phyloP scores from a whole-genome alignment of 139 green algal species.

The Coccomyxa sp. region DNA sequence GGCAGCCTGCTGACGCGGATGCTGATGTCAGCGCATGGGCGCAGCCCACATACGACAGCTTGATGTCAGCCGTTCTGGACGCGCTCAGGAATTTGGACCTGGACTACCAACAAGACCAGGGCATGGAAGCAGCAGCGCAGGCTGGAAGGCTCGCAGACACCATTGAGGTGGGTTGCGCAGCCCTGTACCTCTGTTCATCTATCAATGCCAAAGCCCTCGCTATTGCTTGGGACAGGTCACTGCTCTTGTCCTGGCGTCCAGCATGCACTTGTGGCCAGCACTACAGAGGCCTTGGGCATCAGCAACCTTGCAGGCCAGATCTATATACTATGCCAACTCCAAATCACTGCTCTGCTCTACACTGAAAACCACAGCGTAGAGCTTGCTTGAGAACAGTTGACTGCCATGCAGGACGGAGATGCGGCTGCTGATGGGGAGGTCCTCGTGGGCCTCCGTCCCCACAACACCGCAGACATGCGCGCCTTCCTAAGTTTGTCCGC shows the following conservation, averaged over 20 bases:
- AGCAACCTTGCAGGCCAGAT: too few species aligned
- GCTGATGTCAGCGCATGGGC: background rate
- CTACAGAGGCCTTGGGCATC: too few species aligned
- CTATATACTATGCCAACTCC: too few species aligned
- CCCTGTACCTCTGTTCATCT: background rate
- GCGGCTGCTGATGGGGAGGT: background rate
- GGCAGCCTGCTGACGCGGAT: background rate
- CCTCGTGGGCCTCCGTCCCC: background rate
- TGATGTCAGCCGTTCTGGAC: conserved; percentile 5
- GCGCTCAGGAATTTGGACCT: conserved; percentile 10
- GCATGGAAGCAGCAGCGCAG: background rate
- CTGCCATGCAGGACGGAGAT: conserved; percentile 1
- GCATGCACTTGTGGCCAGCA: too few species aligned
- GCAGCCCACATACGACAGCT: conserved; percentile 10
- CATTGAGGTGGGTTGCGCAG: background rate
- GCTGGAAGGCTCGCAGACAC: background rate
- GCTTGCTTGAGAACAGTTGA: background rate
- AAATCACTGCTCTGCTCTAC: too few species aligned
- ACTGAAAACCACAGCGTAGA: too few species aligned
- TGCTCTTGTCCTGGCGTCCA: background rate
- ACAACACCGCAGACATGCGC: conserved; percentile 19
- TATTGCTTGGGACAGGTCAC: background rate
- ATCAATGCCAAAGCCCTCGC: background rate
- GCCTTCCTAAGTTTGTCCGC: conserved; percentile 14
- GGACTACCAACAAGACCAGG: conserved; percentile 16